phyloP scores from a whole-genome alignment of 495 filamentous ascomycete genomes.

The Hypoxylon crocopeplum region DNA sequence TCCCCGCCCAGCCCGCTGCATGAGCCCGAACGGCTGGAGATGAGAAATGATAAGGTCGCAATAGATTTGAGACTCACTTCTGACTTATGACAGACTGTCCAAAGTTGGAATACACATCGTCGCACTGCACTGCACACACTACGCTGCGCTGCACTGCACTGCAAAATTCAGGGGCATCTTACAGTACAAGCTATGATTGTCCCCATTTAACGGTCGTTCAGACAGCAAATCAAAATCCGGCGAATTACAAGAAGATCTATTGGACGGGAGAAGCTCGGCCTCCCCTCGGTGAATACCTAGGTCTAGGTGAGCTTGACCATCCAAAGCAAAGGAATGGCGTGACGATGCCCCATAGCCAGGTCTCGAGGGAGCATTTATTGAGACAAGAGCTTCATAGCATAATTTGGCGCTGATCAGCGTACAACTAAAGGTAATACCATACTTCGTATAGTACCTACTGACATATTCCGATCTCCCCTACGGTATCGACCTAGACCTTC shows the following conservation, averaged over 20 bases:
- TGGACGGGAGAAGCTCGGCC: conserved; percentile 24
- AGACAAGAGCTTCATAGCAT: too few relatives aligned
- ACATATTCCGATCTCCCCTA: too few relatives aligned
- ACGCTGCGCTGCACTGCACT: background rate
- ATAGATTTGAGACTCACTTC: conserved; percentile 22
- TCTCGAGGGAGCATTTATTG: too few relatives aligned
- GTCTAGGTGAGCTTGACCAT: conserved; percentile 9
- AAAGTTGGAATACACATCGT: conserved; percentile 27
- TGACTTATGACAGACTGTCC: conserved; percentile 21
- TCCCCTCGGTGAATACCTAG: conserved; percentile 32
- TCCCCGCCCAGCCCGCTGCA: conserved; percentile 26
- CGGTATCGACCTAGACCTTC: too few relatives aligned
- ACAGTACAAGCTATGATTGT: too few relatives aligned
- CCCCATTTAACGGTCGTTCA: background rate
- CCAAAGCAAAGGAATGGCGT: conserved; percentile 16
- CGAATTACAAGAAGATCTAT: conserved; percentile 4
- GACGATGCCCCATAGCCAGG: too few relatives aligned
- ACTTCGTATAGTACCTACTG: too few relatives aligned
- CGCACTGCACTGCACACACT: background rate
- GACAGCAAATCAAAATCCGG: conserved; percentile 19
- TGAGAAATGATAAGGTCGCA: conserved; percentile 27
- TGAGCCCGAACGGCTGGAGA: conserved; percentile 26
- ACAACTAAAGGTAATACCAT: too few relatives aligned
- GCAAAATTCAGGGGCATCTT: conserved; percentile 28
- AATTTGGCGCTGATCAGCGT: too few relatives aligned